Conservation (phyloP, 345 rosid genomes). For the Eucalyptus rudis region DNA sequence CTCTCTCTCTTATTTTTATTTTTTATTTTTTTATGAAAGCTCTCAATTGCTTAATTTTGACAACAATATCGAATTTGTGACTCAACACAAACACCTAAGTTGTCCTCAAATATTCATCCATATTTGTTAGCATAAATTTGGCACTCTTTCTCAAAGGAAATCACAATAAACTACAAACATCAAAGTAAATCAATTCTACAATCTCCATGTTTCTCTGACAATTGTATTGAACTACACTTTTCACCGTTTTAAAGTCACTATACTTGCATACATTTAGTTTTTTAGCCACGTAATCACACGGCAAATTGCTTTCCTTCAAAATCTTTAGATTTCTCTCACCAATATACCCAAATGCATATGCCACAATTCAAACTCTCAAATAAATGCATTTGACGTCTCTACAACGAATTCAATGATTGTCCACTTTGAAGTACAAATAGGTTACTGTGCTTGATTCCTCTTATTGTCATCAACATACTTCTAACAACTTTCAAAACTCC, state of each 20-base stretch:
- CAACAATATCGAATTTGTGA: not conserved
- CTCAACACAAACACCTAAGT: not conserved
- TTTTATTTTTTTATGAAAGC: too few relatives aligned
- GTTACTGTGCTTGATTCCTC: not conserved
- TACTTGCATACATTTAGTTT: too few relatives aligned
- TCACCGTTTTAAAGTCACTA: not conserved
- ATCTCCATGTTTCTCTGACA: accelerated
- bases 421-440: not conserved
- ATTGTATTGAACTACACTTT: accelerated
- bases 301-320: accelerated
- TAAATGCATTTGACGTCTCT: accelerated
- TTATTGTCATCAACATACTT: not conserved
- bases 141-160: too few relatives aligned
- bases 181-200: not conserved
- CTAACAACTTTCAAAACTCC: not conserved
- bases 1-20: too few relatives aligned
- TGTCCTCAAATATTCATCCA: not conserved
- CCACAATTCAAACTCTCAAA: not conserved
- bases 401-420: accelerated
- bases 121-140: not conserved
- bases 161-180: accelerated
- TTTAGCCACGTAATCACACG: not conserved
- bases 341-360: accelerated
- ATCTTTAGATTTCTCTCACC: not conserved
- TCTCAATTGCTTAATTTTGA: not conserved